Conservation (phyloP, 805 yeast genomes). For the Wickerhamiella galacta region DNA sequence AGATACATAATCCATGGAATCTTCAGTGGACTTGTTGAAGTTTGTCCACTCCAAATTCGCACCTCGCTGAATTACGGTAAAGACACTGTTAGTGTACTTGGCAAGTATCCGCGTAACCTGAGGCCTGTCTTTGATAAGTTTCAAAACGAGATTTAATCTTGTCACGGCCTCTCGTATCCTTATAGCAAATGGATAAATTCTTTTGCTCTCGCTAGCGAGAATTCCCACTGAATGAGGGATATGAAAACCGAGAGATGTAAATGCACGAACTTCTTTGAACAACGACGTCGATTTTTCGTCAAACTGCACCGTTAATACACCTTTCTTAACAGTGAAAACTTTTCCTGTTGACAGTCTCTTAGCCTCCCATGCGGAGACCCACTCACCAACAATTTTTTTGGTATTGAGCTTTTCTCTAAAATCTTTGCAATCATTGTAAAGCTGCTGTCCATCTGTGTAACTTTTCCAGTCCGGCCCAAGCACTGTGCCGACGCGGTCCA, state of each 20-base stretch:
- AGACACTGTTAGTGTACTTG: constrained; percentile 22
- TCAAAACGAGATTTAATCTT: constrained; percentile 2
- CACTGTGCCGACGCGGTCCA: constrained; percentile 31
- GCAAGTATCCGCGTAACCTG: constrained; percentile 21
- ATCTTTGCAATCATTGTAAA: constrained; percentile 32
- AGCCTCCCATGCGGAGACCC: too few relatives aligned
- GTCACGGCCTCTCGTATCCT: constrained; percentile 35
- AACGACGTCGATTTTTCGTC: constrained; percentile 28
- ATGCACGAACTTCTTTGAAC: constrained; percentile 37
- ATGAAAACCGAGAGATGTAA: constrained; percentile 34
- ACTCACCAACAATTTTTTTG: constrained; percentile 26
- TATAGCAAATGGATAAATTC: constrained; percentile 40
- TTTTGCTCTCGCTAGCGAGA: constrained; percentile 33
- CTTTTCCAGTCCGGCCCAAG: constrained; percentile 46
- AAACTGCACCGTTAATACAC: constrained; percentile 33
- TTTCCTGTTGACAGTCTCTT: too few relatives aligned
- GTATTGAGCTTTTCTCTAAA: constrained; percentile 34
- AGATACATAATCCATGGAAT: constrained; percentile 19
- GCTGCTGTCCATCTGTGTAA: constrained; percentile 49
- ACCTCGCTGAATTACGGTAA: constrained; percentile 23
- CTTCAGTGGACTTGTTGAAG: constrained; percentile 33
- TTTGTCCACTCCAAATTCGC: constrained; percentile 36
- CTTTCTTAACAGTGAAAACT: constrained; percentile 24
- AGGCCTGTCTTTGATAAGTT: background rate
- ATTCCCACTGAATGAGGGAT: constrained; percentile 38